Percentiles rank a stretch among this genome's conserved stretches.
Evolutionary conservation across 345 rosid genomes (phyloP).

Genomic region (Citrus reticulata): DNA sequence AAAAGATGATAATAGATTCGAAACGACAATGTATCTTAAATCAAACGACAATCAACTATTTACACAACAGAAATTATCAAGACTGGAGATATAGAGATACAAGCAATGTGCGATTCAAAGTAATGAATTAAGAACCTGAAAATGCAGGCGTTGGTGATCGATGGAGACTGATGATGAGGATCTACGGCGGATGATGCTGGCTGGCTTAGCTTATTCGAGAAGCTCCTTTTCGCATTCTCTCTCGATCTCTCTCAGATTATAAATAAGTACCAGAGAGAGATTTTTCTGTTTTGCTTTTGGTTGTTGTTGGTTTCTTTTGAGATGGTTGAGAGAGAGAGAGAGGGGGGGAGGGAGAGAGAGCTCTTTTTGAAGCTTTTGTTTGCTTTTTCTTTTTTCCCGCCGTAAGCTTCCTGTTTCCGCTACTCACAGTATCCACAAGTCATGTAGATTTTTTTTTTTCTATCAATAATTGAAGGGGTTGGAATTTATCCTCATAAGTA

Average conservation of each 20-base stretch:
- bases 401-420: slow-evolving; percentile 47
- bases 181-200: slow-evolving; percentile 16
- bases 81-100: background rate
- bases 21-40: background rate
- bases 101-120: background rate
- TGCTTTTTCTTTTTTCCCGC: slow-evolving; percentile 39
- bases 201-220: slow-evolving; percentile 2
- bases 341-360: background rate
- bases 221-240: slow-evolving; percentile 15
- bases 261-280: background rate
- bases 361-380: slow-evolving; percentile 21
- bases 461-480: too few relatives aligned
- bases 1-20: background rate
- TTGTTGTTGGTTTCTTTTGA: slow-evolving; percentile 8
- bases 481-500: too few relatives aligned
- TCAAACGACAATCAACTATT: background rate
- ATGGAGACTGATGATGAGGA: slow-evolving; percentile 7
- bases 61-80: too few relatives aligned
- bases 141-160: background rate
- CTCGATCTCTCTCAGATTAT: slow-evolving; percentile 2
- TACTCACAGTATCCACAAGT: slow-evolving; percentile 11
- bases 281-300: slow-evolving; percentile 8
- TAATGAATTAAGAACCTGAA: background rate
- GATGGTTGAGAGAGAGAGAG: slow-evolving; percentile 15
- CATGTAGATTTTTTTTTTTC: background rate